These are phyloP conservation scores for Berkeleyomyces rouxiae DNA, from an alignment of 2,329 filamentous ascomycete genomes.

Conservation along the genomic window DNA sequence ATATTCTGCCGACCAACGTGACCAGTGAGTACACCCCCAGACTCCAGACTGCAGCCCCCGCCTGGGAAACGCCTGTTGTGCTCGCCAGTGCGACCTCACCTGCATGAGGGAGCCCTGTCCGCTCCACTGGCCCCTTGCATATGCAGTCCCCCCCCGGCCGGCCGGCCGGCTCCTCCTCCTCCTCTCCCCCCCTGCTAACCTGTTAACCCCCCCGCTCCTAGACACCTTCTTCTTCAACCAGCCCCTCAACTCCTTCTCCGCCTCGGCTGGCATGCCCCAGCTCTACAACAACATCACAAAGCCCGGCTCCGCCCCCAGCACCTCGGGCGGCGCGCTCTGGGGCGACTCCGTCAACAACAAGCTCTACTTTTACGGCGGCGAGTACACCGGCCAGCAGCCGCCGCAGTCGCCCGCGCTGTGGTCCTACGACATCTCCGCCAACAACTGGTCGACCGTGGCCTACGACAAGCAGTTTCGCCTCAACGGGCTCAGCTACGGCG, in stretches of 20 bases:
- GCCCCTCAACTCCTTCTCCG: conserved; percentile 30
- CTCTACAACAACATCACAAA: conserved; percentile 42
- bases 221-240: conserved; percentile 32
- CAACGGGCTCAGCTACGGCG: conserved; percentile 37
- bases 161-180: not conserved
- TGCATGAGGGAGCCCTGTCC: no score
- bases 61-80: no score
- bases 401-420: conserved; percentile 31
- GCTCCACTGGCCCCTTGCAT: no score
- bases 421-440: conserved; percentile 38
- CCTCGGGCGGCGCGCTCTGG: conserved; percentile 35
- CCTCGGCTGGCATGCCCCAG: conserved; percentile 31
- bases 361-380: conserved; percentile 46
- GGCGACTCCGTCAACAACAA: conserved; percentile 44
- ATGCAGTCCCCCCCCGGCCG: not conserved
- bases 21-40: conserved; percentile 31
- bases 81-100: no score
- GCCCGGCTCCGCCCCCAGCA: conserved; percentile 35
- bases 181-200: not conserved
- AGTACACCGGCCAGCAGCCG: conserved; percentile 33
- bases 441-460: conserved; percentile 36
- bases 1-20: conserved; percentile 31
- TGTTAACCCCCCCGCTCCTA: not conserved
- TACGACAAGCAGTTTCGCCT: conserved; percentile 22
- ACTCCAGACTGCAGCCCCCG: no score